These are phyloP conservation scores for Ogataea nitratoaversa DNA, from an alignment of 805 yeast genomes.

Conservation along the genomic window DNA sequence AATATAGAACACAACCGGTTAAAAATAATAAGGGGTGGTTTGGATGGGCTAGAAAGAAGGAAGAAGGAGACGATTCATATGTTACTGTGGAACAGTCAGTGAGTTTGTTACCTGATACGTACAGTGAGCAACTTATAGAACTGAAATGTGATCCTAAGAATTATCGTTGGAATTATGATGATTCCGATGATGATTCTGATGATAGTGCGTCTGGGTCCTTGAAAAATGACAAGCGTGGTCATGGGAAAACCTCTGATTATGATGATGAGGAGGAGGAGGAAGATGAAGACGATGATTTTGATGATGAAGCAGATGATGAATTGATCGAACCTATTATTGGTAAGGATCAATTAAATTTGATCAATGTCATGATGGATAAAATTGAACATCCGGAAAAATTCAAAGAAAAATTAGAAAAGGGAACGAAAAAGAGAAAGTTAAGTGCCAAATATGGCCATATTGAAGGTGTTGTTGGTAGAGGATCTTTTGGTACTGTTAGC, in stretches of 20 bases:
- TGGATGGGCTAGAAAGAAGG: slow-evolving; percentile 32
- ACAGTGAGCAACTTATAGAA: slow-evolving; percentile 30
- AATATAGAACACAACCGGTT: slow-evolving; percentile 29
- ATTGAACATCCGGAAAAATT: slow-evolving; percentile 39
- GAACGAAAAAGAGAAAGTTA: slow-evolving; percentile 32
- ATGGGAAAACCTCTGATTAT: slow-evolving; percentile 8
- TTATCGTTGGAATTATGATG: slow-evolving; percentile 36
- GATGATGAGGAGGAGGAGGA: slow-evolving; percentile 26
- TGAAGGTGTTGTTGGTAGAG: slow-evolving; percentile 45
- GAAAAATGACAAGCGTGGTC: slow-evolving; percentile 4
- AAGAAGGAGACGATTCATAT: slow-evolving; percentile 21
- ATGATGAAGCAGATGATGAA: slow-evolving; percentile 36
- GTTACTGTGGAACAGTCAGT: slow-evolving; percentile 29
- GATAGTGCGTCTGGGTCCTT: slow-evolving; percentile 12
- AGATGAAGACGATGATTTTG: slow-evolving; percentile 31
- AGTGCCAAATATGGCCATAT: slow-evolving; percentile 47
- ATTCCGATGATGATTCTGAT: slow-evolving; percentile 25
- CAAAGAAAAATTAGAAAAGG: slow-evolving; percentile 25
- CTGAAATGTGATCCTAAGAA: slow-evolving; percentile 34
- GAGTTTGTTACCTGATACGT: slow-evolving; percentile 34
- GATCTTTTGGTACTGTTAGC: slow-evolving; percentile 45
- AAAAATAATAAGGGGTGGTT: slow-evolving; percentile 27
- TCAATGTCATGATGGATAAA: slow-evolving; percentile 42
- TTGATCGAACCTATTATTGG: slow-evolving; percentile 47
- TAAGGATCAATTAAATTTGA: slow-evolving; percentile 42